Percentiles rank a stretch among this genome's conserved stretches.
These are phyloP conservation scores for Tylopilus plumbeoviolaceoides DNA, from an alignment of 768 basidiomycete species.

Conservation along the genomic window DNA sequence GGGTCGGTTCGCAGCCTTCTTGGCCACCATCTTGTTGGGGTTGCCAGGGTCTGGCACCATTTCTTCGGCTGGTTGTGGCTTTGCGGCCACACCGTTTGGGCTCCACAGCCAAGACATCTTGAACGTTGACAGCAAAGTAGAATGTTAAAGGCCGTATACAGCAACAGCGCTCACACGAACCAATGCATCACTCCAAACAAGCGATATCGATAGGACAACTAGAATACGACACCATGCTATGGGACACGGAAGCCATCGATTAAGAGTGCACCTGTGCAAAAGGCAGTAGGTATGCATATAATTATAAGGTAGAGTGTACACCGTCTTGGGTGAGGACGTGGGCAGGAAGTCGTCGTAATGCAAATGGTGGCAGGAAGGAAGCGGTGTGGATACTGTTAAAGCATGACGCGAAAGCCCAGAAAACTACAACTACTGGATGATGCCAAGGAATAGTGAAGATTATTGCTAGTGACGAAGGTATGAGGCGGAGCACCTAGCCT, in stretches of 20 bases:
- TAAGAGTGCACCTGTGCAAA: conserved; percentile 29
- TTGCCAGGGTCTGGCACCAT: conserved; percentile 62
- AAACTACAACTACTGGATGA: conserved; percentile 29
- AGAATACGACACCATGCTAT: conserved; percentile 18
- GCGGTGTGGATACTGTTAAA: conserved; percentile 22
- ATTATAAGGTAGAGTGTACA: conserved; percentile 36
- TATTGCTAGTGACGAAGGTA: conserved; percentile 30
- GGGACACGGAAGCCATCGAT: conserved; percentile 22
- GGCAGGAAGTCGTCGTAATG: conserved; percentile 25
- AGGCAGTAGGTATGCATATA: conserved; percentile 33
- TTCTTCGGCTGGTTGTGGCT: conserved; percentile 39
- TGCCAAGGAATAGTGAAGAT: conserved; percentile 28
- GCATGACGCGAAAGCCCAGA: conserved; percentile 22
- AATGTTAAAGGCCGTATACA: not conserved
- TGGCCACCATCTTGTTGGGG: conserved; percentile 67
- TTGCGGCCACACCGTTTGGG: conserved; percentile 35
- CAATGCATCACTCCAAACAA: not conserved
- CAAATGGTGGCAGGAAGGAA: conserved; percentile 21
- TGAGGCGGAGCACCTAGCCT: conserved; percentile 18
- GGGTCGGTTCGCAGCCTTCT: conserved; percentile 81
- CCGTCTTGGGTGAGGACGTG: conserved; percentile 21
- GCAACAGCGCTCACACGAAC: not conserved
- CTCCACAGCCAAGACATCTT: conserved; percentile 68
- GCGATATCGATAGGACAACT: not conserved
- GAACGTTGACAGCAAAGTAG: not conserved